Conservation (phyloP, 257 asterid genomes). For the Solanum sitiens region DNA sequence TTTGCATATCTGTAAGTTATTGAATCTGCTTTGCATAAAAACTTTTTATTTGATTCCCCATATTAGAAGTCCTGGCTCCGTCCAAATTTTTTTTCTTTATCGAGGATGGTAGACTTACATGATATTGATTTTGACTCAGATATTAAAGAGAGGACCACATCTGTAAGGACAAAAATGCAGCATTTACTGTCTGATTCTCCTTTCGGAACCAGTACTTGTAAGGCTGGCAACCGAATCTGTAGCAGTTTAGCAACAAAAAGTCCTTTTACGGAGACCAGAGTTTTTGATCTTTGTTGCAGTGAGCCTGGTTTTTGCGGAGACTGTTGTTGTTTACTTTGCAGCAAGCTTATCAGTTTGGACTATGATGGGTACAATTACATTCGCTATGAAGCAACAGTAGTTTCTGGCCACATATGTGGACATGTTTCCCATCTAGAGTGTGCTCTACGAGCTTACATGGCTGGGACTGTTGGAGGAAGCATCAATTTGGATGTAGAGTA, state of each 20-base stretch:
- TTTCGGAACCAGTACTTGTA: constrained; percentile 25
- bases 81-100: background rate
- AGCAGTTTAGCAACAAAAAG: constrained; percentile 32
- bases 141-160: background rate
- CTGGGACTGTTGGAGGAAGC: constrained; percentile 72
- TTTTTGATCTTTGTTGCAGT: constrained; percentile 63
- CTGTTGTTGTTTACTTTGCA: constrained; percentile 84
- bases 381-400: constrained; percentile 44
- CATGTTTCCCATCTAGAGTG: constrained; percentile 72
- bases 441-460: constrained; percentile 65
- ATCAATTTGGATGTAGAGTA: constrained; percentile 74
- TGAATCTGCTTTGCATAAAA: no score
- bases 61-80: no score
- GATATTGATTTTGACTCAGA: background rate
- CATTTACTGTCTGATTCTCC: constrained; percentile 1
- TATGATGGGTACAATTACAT: constrained; percentile 30
- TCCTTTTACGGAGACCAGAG: constrained; percentile 24
- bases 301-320: constrained; percentile 65
- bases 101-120: background rate
- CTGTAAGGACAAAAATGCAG: background rate
- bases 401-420: constrained; percentile 42
- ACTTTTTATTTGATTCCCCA: no score
- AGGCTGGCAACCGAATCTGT: constrained; percentile 49
- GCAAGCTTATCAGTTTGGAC: constrained; percentile 24
- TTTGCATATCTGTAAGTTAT: no score